These are phyloP conservation scores for Macadamia integrifolia DNA, from an alignment of 164 flowering plant species.

Conservation along the genomic window DNA sequence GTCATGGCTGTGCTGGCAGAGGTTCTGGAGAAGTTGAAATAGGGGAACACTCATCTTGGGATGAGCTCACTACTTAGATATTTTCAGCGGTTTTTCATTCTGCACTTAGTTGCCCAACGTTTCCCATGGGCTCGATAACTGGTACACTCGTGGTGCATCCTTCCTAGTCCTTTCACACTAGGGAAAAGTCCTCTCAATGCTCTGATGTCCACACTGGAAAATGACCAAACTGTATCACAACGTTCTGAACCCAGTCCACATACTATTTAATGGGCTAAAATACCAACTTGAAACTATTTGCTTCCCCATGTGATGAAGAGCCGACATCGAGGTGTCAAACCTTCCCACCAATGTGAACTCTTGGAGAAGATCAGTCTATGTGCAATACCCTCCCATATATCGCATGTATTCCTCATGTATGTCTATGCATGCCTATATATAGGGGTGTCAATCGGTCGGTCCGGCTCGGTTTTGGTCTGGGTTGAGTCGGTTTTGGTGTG, in stretches of 20 bases:
- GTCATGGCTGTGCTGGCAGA: no score
- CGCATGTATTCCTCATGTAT: no score
- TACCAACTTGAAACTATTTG: background rate
- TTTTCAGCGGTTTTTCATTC: background rate
- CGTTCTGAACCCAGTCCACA: background rate
- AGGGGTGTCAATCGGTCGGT: no score
- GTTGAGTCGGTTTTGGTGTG: no score
- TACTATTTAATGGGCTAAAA: background rate
- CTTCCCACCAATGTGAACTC: background rate
- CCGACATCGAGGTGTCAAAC: background rate
- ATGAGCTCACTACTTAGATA: background rate
- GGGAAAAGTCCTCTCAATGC: background rate
- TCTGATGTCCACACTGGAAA: background rate
- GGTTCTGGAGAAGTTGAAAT: background rate
- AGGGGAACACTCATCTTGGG: background rate
- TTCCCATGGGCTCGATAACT: background rate
- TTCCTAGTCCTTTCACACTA: background rate
- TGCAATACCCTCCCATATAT: no score
- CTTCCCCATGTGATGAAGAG: background rate
- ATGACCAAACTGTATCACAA: background rate
- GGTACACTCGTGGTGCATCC: background rate
- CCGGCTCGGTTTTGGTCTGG: no score
- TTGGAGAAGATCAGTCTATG: background rate
- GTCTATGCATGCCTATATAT: no score
- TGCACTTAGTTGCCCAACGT: background rate